Evolutionary conservation across 176 grass and related monocot species (phyloP).

Genomic region (Oropetium thomaeum): DNA sequence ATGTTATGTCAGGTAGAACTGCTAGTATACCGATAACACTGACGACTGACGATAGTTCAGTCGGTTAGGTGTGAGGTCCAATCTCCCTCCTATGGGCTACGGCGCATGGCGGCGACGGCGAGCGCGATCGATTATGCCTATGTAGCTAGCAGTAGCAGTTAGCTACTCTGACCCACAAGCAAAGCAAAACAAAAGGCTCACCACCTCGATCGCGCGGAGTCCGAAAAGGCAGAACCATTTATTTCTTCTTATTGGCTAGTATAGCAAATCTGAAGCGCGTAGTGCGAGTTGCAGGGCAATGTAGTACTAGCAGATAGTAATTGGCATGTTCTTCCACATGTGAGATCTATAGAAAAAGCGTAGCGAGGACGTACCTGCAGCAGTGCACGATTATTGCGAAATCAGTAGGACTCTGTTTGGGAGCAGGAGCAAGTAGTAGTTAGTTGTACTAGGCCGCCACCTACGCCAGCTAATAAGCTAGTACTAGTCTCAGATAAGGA

Average conservation of each 20-base stretch:
- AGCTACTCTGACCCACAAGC: constrained; percentile 14
- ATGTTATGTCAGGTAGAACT: constrained; percentile 1
- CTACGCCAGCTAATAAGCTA: no score
- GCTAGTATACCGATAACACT: no score
- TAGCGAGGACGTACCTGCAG: neutral
- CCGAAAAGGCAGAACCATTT: neutral
- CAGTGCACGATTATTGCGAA: neutral
- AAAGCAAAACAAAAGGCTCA: no score
- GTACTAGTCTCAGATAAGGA: no score
- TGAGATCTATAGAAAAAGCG: neutral
- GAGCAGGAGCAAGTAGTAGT: neutral
- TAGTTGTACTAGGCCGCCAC: neutral
- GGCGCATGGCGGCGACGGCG: neutral
- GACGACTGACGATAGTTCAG: no score
- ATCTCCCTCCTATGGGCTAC: constrained; percentile 26
- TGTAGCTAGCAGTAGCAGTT: neutral
- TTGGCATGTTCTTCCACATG: neutral
- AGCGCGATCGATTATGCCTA: neutral
- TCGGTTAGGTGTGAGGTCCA: constrained; percentile 27
- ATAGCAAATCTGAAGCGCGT: neutral
- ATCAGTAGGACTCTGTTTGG: neutral
- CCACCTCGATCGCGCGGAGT: no score
- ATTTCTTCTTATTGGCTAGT: neutral
- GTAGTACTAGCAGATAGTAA: neutral
- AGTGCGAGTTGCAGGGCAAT: constrained; percentile 16